Percentiles rank a stretch among this genome's conserved stretches.
Evolutionary conservation across 2,329 filamentous ascomycete genomes (phyloP).

Genomic region (Polytolypa hystricis): DNA sequence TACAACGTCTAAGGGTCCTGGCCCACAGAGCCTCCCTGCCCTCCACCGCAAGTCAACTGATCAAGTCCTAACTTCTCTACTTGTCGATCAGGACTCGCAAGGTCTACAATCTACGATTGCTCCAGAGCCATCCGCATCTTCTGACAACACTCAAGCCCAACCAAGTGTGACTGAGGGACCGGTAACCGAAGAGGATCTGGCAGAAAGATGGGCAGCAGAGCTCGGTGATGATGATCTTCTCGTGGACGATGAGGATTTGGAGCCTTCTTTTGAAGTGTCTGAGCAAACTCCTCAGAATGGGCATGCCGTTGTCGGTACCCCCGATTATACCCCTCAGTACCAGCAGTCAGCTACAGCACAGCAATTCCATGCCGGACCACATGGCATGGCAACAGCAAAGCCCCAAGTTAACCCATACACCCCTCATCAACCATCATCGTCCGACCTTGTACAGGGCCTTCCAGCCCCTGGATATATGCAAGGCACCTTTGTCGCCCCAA

Average conservation of each 20-base stretch:
- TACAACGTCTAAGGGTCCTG: conserved; percentile 9
- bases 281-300: conserved; percentile 22
- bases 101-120: not conserved
- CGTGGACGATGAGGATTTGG: conserved; percentile 66
- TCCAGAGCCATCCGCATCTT: conserved; percentile 5
- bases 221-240: conserved; percentile 60
- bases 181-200: conserved; percentile 49
- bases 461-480: conserved; percentile 13
- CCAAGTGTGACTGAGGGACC: conserved; percentile 9
- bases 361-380: not conserved
- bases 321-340: not conserved
- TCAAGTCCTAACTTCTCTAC: conserved; percentile 49
- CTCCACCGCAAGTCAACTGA: conserved; percentile 61
- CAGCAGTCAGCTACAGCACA: not conserved
- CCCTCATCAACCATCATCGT: conserved; percentile 40
- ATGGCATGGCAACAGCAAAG: not conserved
- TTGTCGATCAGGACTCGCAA: conserved; percentile 23
- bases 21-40: conserved; percentile 15
- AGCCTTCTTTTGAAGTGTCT: conserved; percentile 23
- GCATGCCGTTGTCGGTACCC: conserved; percentile 47
- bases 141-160: not conserved
- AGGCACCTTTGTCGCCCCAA: conserved; percentile 18
- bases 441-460: conserved; percentile 33
- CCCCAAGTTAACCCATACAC: conserved; percentile 35
- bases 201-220: conserved; percentile 73